Base-by-base conservation (phyloP, 1,139 yeast species). In the Yamadazyma friedrichii region DNA sequence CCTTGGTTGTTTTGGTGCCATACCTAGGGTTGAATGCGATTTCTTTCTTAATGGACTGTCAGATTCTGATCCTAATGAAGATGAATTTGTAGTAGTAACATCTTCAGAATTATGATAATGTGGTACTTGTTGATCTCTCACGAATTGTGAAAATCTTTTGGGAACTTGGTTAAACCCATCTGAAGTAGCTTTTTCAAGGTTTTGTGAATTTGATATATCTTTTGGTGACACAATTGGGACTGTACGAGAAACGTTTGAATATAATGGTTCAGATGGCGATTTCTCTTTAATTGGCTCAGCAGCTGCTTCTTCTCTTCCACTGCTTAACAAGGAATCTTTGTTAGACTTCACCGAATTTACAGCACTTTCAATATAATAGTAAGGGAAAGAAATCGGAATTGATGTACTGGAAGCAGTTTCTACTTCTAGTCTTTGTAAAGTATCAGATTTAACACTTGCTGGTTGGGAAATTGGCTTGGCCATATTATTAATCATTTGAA, bases 141-240 rank as follows among this genome's bases (percentile, higher is more conserved):
- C 66, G 52, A 71, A 69, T 42, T 66, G 71, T 8, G 76, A 68
- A 42, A 71, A 70, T 34, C 73, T 49, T 39, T 61, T 62, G 1
- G 77, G 76, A 4, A 70, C 73, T 43, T 65, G 74, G 45, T 68
- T 56, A 38, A 56, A 53, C 5, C 39, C 42, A 31, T 44, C 46
- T 9, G 30, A 9, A 4, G 5, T 13, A 6, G 24, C 8, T 20
- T 20, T 20, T 20, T 6, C 8, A 6, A 8, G 24, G 5, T 5
- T 20, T 20, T 20, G 24, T 20, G 24, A 20, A 15, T 25, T 25
- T 2, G 12, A 15, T 12, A 11, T 13, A 9, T 28, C 16, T 11
- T 6, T 2, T 6, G 26, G 25, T 42, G 39, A 4, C 8, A 34
- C 27, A 3, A 16, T 25, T 9, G 24, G 32, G 11, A 35, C 15